Conservation (phyloP, 306 rosid species). For the Fragaria nilgerrensis region DNA sequence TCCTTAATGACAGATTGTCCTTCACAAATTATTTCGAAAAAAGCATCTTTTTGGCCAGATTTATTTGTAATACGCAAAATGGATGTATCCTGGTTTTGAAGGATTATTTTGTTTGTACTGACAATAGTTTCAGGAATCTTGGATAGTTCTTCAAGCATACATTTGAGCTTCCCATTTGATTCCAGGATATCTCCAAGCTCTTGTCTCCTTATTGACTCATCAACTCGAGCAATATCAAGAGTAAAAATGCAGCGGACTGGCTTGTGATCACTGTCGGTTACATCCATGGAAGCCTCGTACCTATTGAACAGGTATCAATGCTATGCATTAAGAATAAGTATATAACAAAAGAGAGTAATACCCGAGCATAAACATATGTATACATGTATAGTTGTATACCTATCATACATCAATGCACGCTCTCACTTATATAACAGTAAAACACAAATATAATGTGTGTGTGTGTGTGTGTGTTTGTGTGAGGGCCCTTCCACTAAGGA, state of each 20-base stretch:
- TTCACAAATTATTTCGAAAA: constrained; percentile 76
- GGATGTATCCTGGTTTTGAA: constrained; percentile 80
- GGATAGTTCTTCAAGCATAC: constrained; percentile 48
- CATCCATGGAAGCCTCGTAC: constrained; percentile 97
- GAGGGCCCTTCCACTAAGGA: too few species aligned
- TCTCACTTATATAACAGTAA: background rate
- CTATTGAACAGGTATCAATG: constrained; percentile 37
- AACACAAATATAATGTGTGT: too few species aligned
- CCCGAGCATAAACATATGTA: background rate
- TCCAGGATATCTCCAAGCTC: constrained; percentile 74
- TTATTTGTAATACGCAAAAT: constrained; percentile 87
- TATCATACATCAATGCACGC: background rate
- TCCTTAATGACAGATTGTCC: constrained; percentile 58
- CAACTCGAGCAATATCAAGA: constrained; percentile 83
- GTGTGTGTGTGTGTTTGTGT: background rate
- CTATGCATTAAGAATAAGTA: background rate
- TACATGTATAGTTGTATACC: background rate
- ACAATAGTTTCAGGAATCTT: constrained; percentile 88
- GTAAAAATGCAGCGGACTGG: constrained; percentile 91
- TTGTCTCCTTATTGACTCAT: constrained; percentile 87
- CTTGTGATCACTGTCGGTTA: constrained; percentile 97
- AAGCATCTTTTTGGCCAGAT: constrained; percentile 54
- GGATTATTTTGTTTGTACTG: constrained; percentile 93
- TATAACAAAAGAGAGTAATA: background rate
- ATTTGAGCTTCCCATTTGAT: constrained; percentile 65